Evolutionary conservation across 2,329 filamentous ascomycete species (phyloP).

Genomic region (Neonectria faginata): DNA sequence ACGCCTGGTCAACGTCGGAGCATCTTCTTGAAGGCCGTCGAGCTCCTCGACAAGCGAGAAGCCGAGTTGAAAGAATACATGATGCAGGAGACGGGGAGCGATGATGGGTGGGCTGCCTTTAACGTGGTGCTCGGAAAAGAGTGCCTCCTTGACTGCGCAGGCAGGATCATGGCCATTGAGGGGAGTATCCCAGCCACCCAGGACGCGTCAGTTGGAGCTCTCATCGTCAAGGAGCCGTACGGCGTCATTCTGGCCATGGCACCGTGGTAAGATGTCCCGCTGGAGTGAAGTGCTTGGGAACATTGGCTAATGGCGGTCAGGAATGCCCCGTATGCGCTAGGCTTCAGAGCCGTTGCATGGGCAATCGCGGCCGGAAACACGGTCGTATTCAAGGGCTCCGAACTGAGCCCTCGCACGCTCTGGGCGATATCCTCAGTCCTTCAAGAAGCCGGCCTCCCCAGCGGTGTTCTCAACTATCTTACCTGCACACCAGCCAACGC

Average conservation of each 20-base stretch:
- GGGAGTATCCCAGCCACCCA: slow-evolving; percentile 8
- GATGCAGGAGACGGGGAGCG: slow-evolving; percentile 53
- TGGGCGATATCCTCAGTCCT: slow-evolving; percentile 51
- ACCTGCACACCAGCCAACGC: slow-evolving; percentile 49
- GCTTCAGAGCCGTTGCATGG: slow-evolving; percentile 20
- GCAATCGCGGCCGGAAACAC: slow-evolving; percentile 29
- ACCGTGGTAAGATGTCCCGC: slow-evolving; percentile 42
- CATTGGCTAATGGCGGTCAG: slow-evolving; percentile 38
- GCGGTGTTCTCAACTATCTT: slow-evolving; percentile 55
- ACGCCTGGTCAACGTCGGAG: slow-evolving; percentile 68
- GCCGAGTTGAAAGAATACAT: slow-evolving; percentile 68
- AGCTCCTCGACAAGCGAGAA: slow-evolving; percentile 64
- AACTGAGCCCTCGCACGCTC: slow-evolving; percentile 48
- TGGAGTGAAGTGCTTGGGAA: slow-evolving; percentile 24
- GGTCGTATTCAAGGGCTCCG: slow-evolving; percentile 47
- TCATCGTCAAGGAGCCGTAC: slow-evolving; percentile 62
- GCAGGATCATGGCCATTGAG: slow-evolving; percentile 21
- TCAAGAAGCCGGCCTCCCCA: slow-evolving; percentile 56
- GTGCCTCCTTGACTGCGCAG: slow-evolving; percentile 5
- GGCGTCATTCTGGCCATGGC: slow-evolving; percentile 49
- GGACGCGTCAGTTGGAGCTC: slow-evolving; percentile 57
- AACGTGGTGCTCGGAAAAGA: slow-evolving; percentile 21
- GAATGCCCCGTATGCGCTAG: slow-evolving; percentile 26
- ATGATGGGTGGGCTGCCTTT: slow-evolving; percentile 30
- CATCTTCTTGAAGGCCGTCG: slow-evolving; percentile 72